Base-by-base conservation (phyloP, 352 stramenopile genomes). In the Phytophthora vignae region DNA sequence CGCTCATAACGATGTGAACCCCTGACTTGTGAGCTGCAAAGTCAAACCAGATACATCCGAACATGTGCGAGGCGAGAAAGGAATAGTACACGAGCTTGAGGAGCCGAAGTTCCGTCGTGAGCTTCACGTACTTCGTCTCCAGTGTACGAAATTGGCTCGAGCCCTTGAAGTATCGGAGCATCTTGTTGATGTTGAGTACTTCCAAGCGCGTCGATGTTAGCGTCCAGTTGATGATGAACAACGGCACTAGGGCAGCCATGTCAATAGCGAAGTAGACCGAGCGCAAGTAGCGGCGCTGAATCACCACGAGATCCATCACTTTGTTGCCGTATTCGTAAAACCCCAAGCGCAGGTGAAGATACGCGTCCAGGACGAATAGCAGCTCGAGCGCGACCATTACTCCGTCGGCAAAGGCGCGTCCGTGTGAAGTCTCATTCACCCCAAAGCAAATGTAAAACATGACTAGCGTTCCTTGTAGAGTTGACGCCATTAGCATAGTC, bases 281-380 rank as follows among this genome's bases (percentile, higher is more conserved):
- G 9, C 55, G 55, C 29, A 90, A 59, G 54, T 90, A 92, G 10
- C 82, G 79, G 1, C 46, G 27, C 25, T 75, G 77, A 60, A 92
- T 88, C 4, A 66, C 42, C 0, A 44, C 44, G 12, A 82, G 27
- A 60, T 86, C 76, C 78, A 88, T 89, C 4, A 90, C 71, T 53
- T 92, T 92, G 66, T 92, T 90, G 31, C 82, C 84, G 29, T 83
- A 90, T 44, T 85, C 73, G 61, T 89, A 92, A 64, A 82, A 92
- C 0, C 84, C 83, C 33, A 89, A 77, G 1, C 77, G 74, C 1
- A 76, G 85, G 7, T 86, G 75, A 9, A 92, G 58, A 36, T 86
- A 82, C 0, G 84, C 76, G 38, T 92, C 84, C 1, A 87, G n/a
- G 0, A 87, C 31, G 22, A 89, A 90, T 8, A 72, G 48, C 17